phyloP scores from a whole-genome alignment of 1,284 basidiomycete genomes.

The Sphaerobolus stellatus region DNA sequence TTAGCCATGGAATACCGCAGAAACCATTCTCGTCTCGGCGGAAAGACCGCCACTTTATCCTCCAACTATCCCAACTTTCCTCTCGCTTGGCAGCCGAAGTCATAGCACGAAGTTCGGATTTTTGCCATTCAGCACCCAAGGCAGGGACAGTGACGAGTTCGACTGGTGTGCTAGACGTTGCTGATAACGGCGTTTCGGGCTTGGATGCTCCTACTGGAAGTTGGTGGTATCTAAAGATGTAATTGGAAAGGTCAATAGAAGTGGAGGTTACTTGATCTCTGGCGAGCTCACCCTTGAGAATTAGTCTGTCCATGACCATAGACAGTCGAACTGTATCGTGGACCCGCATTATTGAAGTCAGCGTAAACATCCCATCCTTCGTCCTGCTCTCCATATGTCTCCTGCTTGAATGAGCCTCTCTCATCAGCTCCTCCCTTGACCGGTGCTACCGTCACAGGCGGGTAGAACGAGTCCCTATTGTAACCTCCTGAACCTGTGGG shows the following conservation, averaged over 20 bases:
- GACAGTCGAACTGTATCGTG: conserved; percentile 64
- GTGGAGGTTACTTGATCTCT: background rate
- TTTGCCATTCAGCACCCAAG: conserved; percentile 83
- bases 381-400: background rate
- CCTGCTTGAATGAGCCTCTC: background rate
- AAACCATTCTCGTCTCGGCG: conserved; percentile 70
- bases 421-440: background rate
- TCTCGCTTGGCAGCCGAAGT: conserved; percentile 67
- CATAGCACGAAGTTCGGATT: conserved; percentile 71
- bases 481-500: conserved; percentile 36
- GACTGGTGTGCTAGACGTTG: conserved; percentile 40
- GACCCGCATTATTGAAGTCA: conserved; percentile 88
- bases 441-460: background rate
- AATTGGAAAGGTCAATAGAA: conserved; percentile 6
- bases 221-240: conserved; percentile 50
- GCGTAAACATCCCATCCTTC: conserved; percentile 46
- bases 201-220: conserved; percentile 35
- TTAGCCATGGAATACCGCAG: conserved; percentile 71
- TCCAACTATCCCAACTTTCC: conserved; percentile 53
- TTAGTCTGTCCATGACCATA: conserved; percentile 40
- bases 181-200: background rate
- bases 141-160: conserved; percentile 88
- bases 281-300: conserved; percentile 35
- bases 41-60: conserved; percentile 64
- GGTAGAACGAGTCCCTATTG: background rate